Percentiles rank a stretch among this genome's conserved stretches.
Evolutionary conservation across 345 rosid genomes (phyloP).

Genomic region (Aquilaria sinensis): DNA sequence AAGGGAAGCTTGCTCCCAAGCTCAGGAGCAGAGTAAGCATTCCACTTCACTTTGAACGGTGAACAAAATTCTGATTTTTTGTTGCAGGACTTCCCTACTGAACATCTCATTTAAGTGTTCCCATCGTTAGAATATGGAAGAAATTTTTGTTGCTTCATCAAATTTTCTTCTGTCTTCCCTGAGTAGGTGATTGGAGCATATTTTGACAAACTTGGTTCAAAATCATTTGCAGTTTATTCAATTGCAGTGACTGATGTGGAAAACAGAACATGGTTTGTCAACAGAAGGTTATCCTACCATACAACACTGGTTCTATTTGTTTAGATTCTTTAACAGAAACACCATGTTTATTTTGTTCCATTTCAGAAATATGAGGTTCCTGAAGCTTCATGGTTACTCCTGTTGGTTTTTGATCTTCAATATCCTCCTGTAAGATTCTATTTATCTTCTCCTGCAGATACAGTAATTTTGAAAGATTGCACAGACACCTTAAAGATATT

Average conservation of each 20-base stretch:
- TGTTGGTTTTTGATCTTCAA: not conserved
- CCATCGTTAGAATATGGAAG: not conserved
- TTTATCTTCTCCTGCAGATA: conserved; percentile 44
- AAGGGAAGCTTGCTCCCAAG: conserved; percentile 44
- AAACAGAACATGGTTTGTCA: conserved; percentile 84
- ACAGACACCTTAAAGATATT: conserved; percentile 89
- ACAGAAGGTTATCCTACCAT: conserved; percentile 73
- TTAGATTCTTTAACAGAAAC: conserved; percentile 6
- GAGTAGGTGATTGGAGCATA: conserved; percentile 91
- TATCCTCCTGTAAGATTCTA: conserved; percentile 5
- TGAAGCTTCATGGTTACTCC: conserved; percentile 10
- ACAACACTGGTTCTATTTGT: not conserved
- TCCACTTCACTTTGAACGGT: not conserved
- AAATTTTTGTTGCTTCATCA: conserved; percentile 7
- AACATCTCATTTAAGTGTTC: not conserved
- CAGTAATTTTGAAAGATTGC: conserved; percentile 92
- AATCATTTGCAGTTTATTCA: conserved; percentile 97
- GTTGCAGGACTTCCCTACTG: not conserved
- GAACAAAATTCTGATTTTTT: too few relatives aligned
- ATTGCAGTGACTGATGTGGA: conserved; percentile 90
- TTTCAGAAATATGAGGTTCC: conserved; percentile 5
- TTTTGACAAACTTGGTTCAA: conserved; percentile 88
- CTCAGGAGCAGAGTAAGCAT: conserved; percentile 76
- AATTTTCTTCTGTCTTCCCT: conserved; percentile 10
- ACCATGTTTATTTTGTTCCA: not conserved